Evolutionary conservation across 768 basidiomycete species (phyloP), one percentile per base, ranked within the genome.

Genomic region (Phanerochaete sordida): DNA sequence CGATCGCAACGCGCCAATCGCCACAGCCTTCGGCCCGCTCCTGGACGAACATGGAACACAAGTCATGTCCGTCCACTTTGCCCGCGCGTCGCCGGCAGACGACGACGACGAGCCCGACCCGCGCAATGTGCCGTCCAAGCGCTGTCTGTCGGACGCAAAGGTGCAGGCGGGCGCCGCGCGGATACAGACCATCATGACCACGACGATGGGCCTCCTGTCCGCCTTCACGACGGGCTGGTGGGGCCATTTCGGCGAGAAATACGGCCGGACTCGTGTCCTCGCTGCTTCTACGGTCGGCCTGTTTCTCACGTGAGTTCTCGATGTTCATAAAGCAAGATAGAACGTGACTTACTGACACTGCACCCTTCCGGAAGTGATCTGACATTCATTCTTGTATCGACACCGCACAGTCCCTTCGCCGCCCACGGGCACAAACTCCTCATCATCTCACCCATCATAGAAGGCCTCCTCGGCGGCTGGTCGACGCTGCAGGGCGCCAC

Each of bases 201-300:
- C 90, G 12, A 81, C 81, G 9, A 89, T 90, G 85, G 93, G 91
- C 54, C 69, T 84, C 7, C 77, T 97, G 43, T 89, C 90, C 54
- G 91, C 91, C 0, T 74, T 92, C 49, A 91, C 90, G 3, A 92
- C 92, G 0, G 91, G 90, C 0, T 90, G 87, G 75, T 97, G 94
- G 94, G 91, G 91, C 54, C 81, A 85, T 51, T 82, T 86, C 44
- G 87, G 90, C 11, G 93, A 95, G 70, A 73, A 78, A 9, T 75
- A 86, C 63, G 94, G 94, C 11, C 81, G 94, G 35, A 93, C 87
- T 50, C 81, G 81, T 26, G 83, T 95, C 46, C 82, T 95, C 58
- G 81, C 83, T 1, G 71, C 84, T 16, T 81, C 87, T 37, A 77
- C 88, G 6, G 61, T 85, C 21, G 93, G 94, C 16, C 79, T 93